These are phyloP conservation scores for Asterophora parasitica DNA, from an alignment of 768 basidiomycete genomes.

Conservation along the genomic window DNA sequence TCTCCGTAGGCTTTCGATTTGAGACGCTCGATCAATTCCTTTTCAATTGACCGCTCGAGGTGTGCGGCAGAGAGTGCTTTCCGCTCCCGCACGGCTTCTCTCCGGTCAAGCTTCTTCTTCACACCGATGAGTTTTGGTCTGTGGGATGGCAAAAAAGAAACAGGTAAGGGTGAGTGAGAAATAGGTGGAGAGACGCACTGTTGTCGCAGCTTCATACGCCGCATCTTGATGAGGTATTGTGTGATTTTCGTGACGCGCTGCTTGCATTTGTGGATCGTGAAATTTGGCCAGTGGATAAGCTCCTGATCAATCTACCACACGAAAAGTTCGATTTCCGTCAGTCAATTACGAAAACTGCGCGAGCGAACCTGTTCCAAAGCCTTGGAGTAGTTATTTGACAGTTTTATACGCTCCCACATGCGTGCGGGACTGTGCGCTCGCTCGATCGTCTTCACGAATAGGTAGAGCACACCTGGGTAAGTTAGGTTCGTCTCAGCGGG, in stretches of 20 bases:
- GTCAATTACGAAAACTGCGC: neutral
- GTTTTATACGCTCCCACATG: constrained; percentile 96
- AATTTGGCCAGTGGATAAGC: constrained; percentile 97
- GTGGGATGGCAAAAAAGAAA: neutral
- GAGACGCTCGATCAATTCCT: constrained; percentile 91
- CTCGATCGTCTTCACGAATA: constrained; percentile 97
- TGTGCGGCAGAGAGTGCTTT: constrained; percentile 96
- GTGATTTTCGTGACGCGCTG: constrained; percentile 98
- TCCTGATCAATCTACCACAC: constrained; percentile 81
- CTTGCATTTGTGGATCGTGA: constrained; percentile 97
- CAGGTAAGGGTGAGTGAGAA: neutral
- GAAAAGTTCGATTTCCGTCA: neutral
- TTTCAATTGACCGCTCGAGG: constrained; percentile 91
- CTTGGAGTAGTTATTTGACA: constrained; percentile 92
- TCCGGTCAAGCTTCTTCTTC: constrained; percentile 94
- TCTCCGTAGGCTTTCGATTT: constrained; percentile 98
- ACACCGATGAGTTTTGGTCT: constrained; percentile 93
- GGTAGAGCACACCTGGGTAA: constrained; percentile 69
- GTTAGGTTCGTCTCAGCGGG: neutral
- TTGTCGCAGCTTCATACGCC: constrained; percentile 78
- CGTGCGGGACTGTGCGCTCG: constrained; percentile 92
- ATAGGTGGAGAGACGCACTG: constrained; percentile 49
- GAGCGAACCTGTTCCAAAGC: constrained; percentile 82
- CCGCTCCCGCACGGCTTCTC: constrained; percentile 88
- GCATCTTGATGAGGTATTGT: constrained; percentile 98